Conservation (phyloP, 768 basidiomycete species). For the Psilocybe subaeruginosa region DNA sequence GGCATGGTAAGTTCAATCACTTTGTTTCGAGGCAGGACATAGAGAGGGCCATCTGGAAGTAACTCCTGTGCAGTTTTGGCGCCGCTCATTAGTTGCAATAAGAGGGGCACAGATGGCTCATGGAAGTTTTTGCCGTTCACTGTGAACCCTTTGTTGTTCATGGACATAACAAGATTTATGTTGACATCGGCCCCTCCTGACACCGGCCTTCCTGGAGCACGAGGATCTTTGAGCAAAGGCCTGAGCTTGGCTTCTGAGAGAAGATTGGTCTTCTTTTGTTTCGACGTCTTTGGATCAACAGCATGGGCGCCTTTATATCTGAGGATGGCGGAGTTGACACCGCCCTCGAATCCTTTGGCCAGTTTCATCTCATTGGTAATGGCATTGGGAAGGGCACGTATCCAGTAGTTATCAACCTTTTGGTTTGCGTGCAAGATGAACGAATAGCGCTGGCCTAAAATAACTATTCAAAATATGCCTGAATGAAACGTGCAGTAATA, state of each 20-base stretch:
- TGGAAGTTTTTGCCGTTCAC: constrained; percentile 36
- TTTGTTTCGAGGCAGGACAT: constrained; percentile 46
- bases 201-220: constrained; percentile 32
- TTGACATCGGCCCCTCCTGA: constrained; percentile 46
- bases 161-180: constrained; percentile 38
- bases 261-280: constrained; percentile 21
- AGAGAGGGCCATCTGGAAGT: constrained; percentile 51
- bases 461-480: background rate
- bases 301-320: constrained; percentile 46
- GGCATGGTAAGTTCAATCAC: constrained; percentile 37
- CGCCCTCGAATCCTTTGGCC: constrained; percentile 18
- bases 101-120: constrained; percentile 50
- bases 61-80: constrained; percentile 47
- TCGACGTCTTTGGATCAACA: constrained; percentile 42
- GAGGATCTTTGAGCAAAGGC: constrained; percentile 33
- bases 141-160: constrained; percentile 32
- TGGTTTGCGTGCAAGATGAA: constrained; percentile 47
- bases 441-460: constrained; percentile 28
- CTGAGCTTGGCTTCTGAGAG: constrained; percentile 41
- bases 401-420: constrained; percentile 54
- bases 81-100: constrained; percentile 63
- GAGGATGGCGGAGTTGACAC: constrained; percentile 52
- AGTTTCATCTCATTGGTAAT: constrained; percentile 7
- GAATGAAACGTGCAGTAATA: background rate
- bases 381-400: constrained; percentile 34